These are phyloP conservation scores for Solanum hybrid DNA, from an alignment of 305 asterid genomes.

Conservation along the genomic window DNA sequence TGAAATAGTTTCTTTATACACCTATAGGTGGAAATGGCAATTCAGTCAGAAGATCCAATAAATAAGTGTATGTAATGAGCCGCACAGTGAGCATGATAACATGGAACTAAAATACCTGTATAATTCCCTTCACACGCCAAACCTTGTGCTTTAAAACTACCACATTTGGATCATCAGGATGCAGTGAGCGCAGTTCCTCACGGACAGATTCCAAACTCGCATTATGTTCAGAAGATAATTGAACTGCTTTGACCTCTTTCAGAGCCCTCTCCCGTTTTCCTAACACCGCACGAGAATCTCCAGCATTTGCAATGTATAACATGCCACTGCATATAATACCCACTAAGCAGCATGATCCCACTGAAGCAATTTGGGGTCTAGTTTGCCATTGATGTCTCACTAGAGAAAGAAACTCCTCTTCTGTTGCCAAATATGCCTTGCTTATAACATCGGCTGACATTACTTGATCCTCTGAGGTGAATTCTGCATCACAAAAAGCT, in stretches of 20 bases:
- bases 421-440: slow-evolving; percentile 55
- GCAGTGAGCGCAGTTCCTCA: slow-evolving; percentile 45
- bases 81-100: not conserved
- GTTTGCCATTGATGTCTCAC: slow-evolving; percentile 49
- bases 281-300: slow-evolving; percentile 64
- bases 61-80: not conserved
- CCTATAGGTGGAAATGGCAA: not conserved
- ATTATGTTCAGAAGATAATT: slow-evolving; percentile 56
- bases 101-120: slow-evolving; percentile 40
- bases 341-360: slow-evolving; percentile 71
- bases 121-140: slow-evolving; percentile 78
- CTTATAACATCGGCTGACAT: slow-evolving; percentile 60
- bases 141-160: slow-evolving; percentile 61
- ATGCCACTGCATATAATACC: slow-evolving; percentile 49
- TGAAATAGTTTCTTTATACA: not conserved
- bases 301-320: slow-evolving; percentile 60
- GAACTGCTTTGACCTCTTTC: slow-evolving; percentile 48
- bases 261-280: slow-evolving; percentile 31
- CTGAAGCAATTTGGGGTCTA: slow-evolving; percentile 58
- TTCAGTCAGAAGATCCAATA: not conserved
- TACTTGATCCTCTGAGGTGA: slow-evolving; percentile 40
- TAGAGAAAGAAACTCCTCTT: slow-evolving; percentile 53
- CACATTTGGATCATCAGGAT: slow-evolving; percentile 64
- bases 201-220: slow-evolving; percentile 54
- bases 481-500: slow-evolving; percentile 49